Percentiles rank a stretch among this genome's conserved stretches.
Conservation (phyloP, 108 stramenopile species). For the Mediolabrus comicus region DNA sequence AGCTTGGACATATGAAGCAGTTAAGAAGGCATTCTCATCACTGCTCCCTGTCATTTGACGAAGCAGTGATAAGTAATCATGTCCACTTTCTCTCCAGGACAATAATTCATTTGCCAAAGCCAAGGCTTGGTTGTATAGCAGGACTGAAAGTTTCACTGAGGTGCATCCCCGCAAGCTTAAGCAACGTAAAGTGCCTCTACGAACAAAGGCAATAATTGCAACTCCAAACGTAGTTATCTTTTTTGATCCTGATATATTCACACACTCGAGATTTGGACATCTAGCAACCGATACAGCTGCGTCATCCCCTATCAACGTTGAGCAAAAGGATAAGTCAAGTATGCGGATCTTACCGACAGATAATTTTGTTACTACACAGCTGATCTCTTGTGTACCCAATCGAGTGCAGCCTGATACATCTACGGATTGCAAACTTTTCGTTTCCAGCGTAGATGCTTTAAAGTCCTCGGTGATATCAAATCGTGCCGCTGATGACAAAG, state of each 20-base stretch:
- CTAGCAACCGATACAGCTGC: background rate
- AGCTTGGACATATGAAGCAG: background rate
- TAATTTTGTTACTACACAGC: background rate
- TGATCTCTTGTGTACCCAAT: background rate
- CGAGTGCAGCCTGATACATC: constrained; percentile 10
- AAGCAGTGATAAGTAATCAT: background rate
- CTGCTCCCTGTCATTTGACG: background rate
- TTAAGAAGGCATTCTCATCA: background rate
- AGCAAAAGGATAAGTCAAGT: constrained; percentile 1
- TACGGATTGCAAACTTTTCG: background rate
- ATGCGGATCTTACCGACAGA: background rate
- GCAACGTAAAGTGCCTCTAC: background rate
- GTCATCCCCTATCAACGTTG: background rate
- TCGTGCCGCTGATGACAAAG: background rate
- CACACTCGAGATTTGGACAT: background rate
- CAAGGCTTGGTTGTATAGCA: background rate
- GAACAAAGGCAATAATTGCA: background rate
- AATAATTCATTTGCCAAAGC: background rate
- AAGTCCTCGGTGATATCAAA: background rate
- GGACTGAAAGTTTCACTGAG: background rate
- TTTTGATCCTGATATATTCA: constrained; percentile 4
- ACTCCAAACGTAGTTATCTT: constrained; percentile 9
- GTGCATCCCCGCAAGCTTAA: background rate
- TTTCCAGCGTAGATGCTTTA: background rate
- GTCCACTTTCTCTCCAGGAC: background rate